Evolutionary conservation across 108 stramenopile genomes (phyloP).

Genomic region (Skeletonema potamos): DNA sequence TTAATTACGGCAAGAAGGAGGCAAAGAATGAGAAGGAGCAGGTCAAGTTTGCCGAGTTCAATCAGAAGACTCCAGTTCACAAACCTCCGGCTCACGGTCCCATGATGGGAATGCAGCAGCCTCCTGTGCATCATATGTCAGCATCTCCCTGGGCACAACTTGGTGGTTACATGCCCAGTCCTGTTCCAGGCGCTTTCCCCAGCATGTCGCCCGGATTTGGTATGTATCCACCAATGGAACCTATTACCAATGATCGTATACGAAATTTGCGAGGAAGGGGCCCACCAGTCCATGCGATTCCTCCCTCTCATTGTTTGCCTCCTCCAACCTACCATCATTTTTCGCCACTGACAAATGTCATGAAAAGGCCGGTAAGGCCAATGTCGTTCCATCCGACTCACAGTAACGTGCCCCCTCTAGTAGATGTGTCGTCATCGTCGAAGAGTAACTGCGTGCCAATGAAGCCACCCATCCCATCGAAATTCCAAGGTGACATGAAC

Average conservation of each 20-base stretch:
- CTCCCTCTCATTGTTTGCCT: conserved; percentile 73
- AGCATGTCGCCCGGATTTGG: conserved; percentile 15
- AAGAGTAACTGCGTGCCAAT: conserved; percentile 81
- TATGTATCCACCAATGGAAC: conserved; percentile 17
- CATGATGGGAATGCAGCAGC: neutral
- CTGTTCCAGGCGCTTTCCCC: conserved; percentile 41
- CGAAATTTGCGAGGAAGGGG: conserved; percentile 80
- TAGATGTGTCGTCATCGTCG: conserved; percentile 60
- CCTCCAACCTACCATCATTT: conserved; percentile 72
- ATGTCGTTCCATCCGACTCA: conserved; percentile 23
- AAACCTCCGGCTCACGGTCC: neutral
- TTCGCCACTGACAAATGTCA: conserved; percentile 69
- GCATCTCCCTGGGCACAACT: conserved; percentile 16
- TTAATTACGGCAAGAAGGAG: conserved; percentile 47
- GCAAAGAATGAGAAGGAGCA: neutral
- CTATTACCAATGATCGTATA: conserved; percentile 58
- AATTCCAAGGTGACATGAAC: conserved; percentile 88
- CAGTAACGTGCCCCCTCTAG: conserved; percentile 49
- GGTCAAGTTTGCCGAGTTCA: neutral
- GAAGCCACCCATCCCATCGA: conserved; percentile 82
- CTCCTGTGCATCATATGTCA: conserved; percentile 3
- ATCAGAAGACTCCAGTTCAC: neutral
- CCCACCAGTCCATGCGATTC: conserved; percentile 57
- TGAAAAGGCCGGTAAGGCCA: conserved; percentile 4
- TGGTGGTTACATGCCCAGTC: conserved; percentile 37